phyloP scores from a whole-genome alignment of 371 early-diverging fungal species.

The Umbelopsis sp. region DNA sequence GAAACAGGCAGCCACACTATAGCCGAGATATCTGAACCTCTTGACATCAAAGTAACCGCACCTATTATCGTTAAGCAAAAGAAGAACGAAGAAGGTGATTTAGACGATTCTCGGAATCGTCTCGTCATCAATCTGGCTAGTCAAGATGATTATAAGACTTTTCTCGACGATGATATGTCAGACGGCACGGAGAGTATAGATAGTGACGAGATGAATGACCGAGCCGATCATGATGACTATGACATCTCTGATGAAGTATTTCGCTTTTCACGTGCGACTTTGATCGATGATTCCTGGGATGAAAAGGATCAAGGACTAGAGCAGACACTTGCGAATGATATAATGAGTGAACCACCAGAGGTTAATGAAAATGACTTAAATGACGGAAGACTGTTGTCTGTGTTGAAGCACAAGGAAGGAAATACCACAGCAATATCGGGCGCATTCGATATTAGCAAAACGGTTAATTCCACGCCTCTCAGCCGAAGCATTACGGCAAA shows the following conservation, averaged over 20 bases:
- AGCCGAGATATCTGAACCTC: neutral
- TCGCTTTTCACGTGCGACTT: neutral
- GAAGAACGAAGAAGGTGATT: neutral
- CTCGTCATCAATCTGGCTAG: constrained; percentile 11
- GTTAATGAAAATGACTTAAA: neutral
- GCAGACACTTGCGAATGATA: neutral
- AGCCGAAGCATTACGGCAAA: too few relatives aligned
- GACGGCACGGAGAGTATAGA: constrained; percentile 12
- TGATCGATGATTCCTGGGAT: neutral
- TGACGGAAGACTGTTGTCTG: neutral
- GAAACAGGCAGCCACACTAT: neutral
- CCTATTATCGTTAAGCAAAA: constrained; percentile 5
- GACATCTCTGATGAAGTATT: constrained; percentile 6
- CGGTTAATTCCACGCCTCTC: neutral
- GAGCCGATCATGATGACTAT: constrained; percentile 15
- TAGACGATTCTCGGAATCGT: neutral
- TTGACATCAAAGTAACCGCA: neutral
- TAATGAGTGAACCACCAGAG: neutral
- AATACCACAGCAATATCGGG: neutral
- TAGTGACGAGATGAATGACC: neutral
- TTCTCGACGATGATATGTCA: constrained; percentile 1
- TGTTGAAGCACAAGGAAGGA: neutral
- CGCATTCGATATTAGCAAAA: neutral
- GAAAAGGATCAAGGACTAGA: neutral
- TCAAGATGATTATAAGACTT: constrained; percentile 5